Percentiles rank a stretch among this genome's conserved stretches.
These are phyloP conservation scores for Saitozyma sp. DNA, from an alignment of 768 basidiomycete species.

Conservation along the genomic window DNA sequence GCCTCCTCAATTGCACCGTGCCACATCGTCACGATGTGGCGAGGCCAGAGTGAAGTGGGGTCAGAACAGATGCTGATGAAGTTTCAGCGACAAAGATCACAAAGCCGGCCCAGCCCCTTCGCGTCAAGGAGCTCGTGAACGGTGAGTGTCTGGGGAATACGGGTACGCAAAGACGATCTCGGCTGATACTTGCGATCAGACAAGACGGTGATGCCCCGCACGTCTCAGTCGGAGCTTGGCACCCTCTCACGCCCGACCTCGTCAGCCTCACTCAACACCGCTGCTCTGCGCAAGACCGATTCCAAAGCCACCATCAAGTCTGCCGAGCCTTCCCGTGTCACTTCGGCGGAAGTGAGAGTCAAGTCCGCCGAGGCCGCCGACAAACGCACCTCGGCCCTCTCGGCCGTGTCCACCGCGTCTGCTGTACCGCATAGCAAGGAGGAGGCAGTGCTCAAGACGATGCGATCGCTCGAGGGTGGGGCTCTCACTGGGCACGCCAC, in stretches of 20 bases:
- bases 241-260: slow-evolving; percentile 13
- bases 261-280: neutral
- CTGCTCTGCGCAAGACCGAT: neutral
- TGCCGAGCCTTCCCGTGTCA: too few relatives aligned
- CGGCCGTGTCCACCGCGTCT: slow-evolving; percentile 11
- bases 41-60: too few relatives aligned
- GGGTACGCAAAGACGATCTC: neutral
- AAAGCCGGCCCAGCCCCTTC: slow-evolving; percentile 41
- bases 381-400: slow-evolving; percentile 18
- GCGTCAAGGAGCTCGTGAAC: slow-evolving; percentile 25
- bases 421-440: slow-evolving; percentile 28
- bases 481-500: neutral
- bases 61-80: too few relatives aligned
- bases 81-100: slow-evolving; percentile 34
- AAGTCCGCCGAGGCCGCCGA: too few relatives aligned
- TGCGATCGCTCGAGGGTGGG: slow-evolving; percentile 37
- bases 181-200: slow-evolving; percentile 18
- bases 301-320: too few relatives aligned
- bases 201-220: slow-evolving; percentile 28
- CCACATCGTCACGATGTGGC: neutral
- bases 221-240: slow-evolving; percentile 23
- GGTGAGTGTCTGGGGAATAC: slow-evolving; percentile 12
- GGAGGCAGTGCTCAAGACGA: slow-evolving; percentile 33
- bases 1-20: neutral
- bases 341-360: too few relatives aligned